Conservation (phyloP, 1,139 yeast species). For the Candida gigantensis region DNA sequence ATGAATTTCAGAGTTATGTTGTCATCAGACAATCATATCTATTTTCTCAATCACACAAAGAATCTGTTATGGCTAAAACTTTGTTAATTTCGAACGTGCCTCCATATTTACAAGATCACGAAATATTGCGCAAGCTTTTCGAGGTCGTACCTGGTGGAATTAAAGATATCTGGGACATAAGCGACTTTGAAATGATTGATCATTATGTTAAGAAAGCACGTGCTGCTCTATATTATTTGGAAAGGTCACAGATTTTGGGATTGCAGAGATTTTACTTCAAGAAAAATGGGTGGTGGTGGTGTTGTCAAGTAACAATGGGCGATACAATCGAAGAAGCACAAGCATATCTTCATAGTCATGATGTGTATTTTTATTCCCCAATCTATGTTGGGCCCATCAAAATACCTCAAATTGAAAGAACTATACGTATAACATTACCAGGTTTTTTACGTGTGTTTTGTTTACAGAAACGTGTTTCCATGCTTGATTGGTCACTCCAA, state of each 20-base stretch:
- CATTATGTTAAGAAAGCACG: conserved; percentile 30
- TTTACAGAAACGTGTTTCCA: conserved; percentile 22
- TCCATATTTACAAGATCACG: conserved; percentile 25
- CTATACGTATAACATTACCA: conserved; percentile 26
- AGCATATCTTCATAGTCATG: conserved; percentile 7
- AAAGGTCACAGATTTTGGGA: conserved; percentile 25
- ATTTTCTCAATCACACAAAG: conserved; percentile 25
- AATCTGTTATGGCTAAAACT: conserved; percentile 34
- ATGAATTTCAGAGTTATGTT: conserved; percentile 52
- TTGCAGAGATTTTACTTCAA: conserved; percentile 17
- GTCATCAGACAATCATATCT: conserved; percentile 44
- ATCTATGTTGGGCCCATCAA: conserved; percentile 19
- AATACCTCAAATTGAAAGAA: conserved; percentile 29
- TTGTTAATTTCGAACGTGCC: conserved; percentile 56
- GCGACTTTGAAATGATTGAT: conserved; percentile 40
- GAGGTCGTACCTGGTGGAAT: conserved; percentile 47
- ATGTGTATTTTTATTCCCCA: conserved; percentile 35
- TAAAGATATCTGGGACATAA: conserved; percentile 51
- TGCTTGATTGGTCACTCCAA: conserved; percentile 31
- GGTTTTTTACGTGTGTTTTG: conserved; percentile 31
- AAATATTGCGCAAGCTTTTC: conserved; percentile 27
- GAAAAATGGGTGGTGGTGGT: conserved; percentile 6
- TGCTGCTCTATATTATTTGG: conserved; percentile 40
- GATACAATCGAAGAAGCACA: conserved; percentile 2
- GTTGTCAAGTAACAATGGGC: conserved; percentile 1